These are phyloP conservation scores for Chlorella sp. DNA, from an alignment of 139 green algal species.

Conservation along the genomic window DNA sequence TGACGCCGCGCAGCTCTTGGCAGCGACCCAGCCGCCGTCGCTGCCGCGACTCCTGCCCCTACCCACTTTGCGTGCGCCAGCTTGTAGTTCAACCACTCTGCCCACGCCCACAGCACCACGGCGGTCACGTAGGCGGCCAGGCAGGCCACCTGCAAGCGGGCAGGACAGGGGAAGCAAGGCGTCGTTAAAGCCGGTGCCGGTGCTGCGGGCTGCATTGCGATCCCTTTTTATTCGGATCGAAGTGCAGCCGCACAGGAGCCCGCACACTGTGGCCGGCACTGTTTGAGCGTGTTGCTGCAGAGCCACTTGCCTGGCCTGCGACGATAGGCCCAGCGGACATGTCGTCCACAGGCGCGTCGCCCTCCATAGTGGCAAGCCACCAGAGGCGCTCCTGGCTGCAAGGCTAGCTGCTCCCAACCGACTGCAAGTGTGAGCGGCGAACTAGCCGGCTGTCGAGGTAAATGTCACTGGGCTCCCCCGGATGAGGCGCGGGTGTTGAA, in stretches of 20 bases:
- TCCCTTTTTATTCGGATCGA: no score
- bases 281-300: not conserved
- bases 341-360: not conserved
- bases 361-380: not conserved
- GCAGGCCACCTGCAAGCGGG: conserved; percentile 57
- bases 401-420: no score
- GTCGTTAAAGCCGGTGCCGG: no score
- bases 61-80: conserved; percentile 12
- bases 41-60: no score
- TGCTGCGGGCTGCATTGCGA: no score
- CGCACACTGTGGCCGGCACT: no score
- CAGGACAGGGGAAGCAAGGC: not conserved
- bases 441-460: no score
- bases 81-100: conserved; percentile 47
- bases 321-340: not conserved
- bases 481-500: no score
- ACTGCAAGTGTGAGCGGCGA: no score
- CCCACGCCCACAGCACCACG: conserved; percentile 50
- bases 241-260: no score
- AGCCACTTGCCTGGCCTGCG: not conserved
- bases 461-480: no score
- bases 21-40: not conserved
- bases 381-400: not conserved
- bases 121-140: conserved; percentile 54
- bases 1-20: not conserved